phyloP scores from a whole-genome alignment of 2,329 filamentous ascomycete genomes.

The Aureobasidium sp. region DNA sequence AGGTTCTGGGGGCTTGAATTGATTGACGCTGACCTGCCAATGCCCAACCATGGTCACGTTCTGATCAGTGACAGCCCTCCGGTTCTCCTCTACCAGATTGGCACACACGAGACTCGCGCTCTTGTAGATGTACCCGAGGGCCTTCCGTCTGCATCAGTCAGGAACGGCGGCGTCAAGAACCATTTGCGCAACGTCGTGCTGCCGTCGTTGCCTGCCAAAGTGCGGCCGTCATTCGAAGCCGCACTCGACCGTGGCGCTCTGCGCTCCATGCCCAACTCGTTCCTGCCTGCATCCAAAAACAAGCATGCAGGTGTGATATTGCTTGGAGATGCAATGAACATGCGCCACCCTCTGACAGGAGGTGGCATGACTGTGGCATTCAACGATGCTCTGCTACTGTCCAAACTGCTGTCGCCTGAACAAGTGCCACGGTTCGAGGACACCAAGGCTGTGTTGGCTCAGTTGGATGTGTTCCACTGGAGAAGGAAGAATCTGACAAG shows the following conservation, averaged over 20 bases:
- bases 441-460: slow-evolving; percentile 53
- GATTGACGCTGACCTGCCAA: slow-evolving; percentile 73
- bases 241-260: slow-evolving; percentile 71
- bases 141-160: slow-evolving; percentile 61
- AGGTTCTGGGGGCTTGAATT: slow-evolving; percentile 94
- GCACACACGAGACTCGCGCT: slow-evolving; percentile 83
- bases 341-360: slow-evolving; percentile 96
- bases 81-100: slow-evolving; percentile 92
- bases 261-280: slow-evolving; percentile 92
- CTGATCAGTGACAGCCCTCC: slow-evolving; percentile 70
- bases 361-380: slow-evolving; percentile 98
- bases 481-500: slow-evolving; percentile 68
- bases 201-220: slow-evolving; percentile 61
- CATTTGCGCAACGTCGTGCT: slow-evolving; percentile 75
- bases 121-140: slow-evolving; percentile 80
- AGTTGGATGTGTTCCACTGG: slow-evolving; percentile 77
- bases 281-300: slow-evolving; percentile 71
- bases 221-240: slow-evolving; percentile 63
- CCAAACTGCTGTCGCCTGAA: slow-evolving; percentile 62
- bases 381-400: slow-evolving; percentile 76
- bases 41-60: slow-evolving; percentile 73
- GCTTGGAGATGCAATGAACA: slow-evolving; percentile 93
- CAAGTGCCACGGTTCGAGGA: slow-evolving; percentile 62
- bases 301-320: slow-evolving; percentile 64
- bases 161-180: slow-evolving; percentile 72